Conservation (phyloP, 108 stramenopile genomes). For the Cyclotella cryptica region DNA sequence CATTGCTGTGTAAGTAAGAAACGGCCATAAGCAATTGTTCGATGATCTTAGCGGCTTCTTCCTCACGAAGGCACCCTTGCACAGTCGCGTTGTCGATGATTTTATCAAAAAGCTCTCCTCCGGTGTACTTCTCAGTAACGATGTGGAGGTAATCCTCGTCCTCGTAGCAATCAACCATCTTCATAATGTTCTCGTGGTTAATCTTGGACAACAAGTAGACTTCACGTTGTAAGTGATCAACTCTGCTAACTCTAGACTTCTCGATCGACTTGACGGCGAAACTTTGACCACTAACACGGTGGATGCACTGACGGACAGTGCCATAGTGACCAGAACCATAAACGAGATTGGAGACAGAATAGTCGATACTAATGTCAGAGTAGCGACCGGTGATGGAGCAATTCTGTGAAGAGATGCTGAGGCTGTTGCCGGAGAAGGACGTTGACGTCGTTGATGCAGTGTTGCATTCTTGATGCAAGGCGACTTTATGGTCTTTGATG, state of each 20-base stretch:
- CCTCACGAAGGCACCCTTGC: slow-evolving; percentile 45
- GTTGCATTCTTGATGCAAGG: slow-evolving; percentile 7
- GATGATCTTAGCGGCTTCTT: slow-evolving; percentile 51
- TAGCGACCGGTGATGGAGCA: neutral
- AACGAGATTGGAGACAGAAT: slow-evolving; percentile 10
- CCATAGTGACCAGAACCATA: slow-evolving; percentile 29
- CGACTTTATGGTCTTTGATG: neutral
- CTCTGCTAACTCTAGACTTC: slow-evolving; percentile 35
- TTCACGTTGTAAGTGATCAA: slow-evolving; percentile 35
- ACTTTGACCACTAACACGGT: slow-evolving; percentile 34
- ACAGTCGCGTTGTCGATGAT: slow-evolving; percentile 17
- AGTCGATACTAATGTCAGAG: slow-evolving; percentile 14
- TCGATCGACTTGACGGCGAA: slow-evolving; percentile 73
- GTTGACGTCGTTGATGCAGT: slow-evolving; percentile 1
- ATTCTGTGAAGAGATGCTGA: neutral
- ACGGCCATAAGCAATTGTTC: slow-evolving; percentile 53
- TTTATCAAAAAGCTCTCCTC: slow-evolving; percentile 69
- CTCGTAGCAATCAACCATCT: slow-evolving; percentile 14
- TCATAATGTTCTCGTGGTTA: slow-evolving; percentile 37
- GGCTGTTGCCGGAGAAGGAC: neutral
- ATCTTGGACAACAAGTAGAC: slow-evolving; percentile 14
- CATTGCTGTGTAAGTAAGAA: slow-evolving; percentile 60
- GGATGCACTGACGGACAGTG: slow-evolving; percentile 25
- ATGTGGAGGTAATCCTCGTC: slow-evolving; percentile 8
- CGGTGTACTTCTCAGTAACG: slow-evolving; percentile 6